These are phyloP conservation scores for Rhodosporidiobolus odoratus DNA, from an alignment of 768 basidiomycete species.

Conservation along the genomic window DNA sequence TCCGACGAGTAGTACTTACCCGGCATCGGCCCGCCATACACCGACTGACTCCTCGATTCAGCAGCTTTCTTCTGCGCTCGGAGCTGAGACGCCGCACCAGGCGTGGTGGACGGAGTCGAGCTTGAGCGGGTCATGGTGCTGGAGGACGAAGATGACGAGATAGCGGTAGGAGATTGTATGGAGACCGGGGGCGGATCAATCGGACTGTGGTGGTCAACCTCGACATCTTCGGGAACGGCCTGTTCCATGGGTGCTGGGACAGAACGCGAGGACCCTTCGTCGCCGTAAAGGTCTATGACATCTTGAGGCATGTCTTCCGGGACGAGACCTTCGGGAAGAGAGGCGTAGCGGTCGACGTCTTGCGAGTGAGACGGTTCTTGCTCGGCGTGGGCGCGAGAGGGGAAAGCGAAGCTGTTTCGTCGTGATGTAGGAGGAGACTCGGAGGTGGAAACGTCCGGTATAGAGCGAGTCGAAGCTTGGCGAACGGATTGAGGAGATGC, in stretches of 20 bases:
- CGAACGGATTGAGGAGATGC: not conserved
- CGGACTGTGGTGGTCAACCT: too few species aligned
- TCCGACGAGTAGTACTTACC: conserved; percentile 13
- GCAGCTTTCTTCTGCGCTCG: not conserved
- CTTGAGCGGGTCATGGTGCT: conserved; percentile 14
- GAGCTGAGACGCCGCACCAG: not conserved
- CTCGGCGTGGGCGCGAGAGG: not conserved
- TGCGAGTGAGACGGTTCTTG: not conserved
- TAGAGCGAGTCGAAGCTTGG: not conserved
- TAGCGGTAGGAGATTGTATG: too few species aligned
- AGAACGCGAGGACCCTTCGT: too few species aligned
- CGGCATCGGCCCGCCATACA: conserved; percentile 12
- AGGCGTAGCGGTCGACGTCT: not conserved
- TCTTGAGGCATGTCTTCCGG: conserved; percentile 1
- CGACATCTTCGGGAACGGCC: too few species aligned
- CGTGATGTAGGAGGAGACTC: not conserved
- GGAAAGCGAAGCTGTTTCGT: not conserved
- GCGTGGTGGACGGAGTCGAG: conserved; percentile 13
- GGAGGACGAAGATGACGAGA: not conserved
- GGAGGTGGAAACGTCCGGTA: not conserved
- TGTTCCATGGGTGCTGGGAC: too few species aligned
- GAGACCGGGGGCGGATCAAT: too few species aligned
- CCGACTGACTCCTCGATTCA: conserved; percentile 6
- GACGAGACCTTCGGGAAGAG: conserved; percentile 2
- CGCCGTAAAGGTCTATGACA: too few species aligned